Base-by-base conservation (phyloP, 2,329 filamentous ascomycete genomes). In the Graphium sp. region DNA sequence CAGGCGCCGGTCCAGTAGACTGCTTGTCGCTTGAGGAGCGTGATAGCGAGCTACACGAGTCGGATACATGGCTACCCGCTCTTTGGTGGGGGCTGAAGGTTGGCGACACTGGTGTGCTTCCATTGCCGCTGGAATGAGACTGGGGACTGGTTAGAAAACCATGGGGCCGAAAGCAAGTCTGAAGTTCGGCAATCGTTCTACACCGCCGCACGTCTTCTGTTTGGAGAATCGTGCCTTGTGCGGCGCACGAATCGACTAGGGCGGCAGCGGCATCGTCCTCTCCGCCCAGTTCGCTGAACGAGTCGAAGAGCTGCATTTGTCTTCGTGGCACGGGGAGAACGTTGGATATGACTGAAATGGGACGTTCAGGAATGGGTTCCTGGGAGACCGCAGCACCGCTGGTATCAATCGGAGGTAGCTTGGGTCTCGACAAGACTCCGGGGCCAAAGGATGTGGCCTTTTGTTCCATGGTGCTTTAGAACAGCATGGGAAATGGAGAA, bases 241-340 rank as follows among this genome's bases (percentile, higher is more conserved):
- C 40, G 40, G 50, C 42, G 32, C 50, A 56, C n/a, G 36, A 43
- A 21, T 40, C 43, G 19, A 45, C 39, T 9, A 56, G 37, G 10
- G 45, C 41, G 15, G 34, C 38, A 7, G 53, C 55, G n/a, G 45
- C 39, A 13, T 44, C 39, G 17, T 47, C 44, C 34, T 52, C 45
- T 26, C 58, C 54, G 20, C 59, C 58, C 7, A 60, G 41, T 15
- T 62, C 57, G 24, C 39, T 36, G 30, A 62, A 61, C 9, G 58
- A 62, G 33, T 56, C 52, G 32, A 52, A 46, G 6, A 53, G 39
- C 10, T 45, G 40, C 10, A 60, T 44, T 2, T 41, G 36, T 14
- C 41, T 33, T 6, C 35, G 32, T 2, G 47, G 39, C 4, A 56
- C 41, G 11, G 44, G 41, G 7, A 61, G 45, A 1, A 55, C 48